Base-by-base conservation (phyloP, 2,329 filamentous ascomycete genomes). In the Microsporum audouinii region DNA sequence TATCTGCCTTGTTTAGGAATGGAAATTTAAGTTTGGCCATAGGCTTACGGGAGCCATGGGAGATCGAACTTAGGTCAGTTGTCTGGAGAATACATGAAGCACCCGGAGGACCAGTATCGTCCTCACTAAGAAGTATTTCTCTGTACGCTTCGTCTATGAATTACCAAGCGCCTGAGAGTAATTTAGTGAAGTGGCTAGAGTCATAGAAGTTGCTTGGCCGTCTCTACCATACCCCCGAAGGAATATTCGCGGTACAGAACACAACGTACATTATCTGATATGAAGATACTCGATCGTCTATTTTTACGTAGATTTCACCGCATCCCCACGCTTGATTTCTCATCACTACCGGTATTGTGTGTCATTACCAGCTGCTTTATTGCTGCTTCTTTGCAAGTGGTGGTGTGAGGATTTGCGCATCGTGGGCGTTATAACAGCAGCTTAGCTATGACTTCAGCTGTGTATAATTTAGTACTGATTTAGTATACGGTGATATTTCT, bases 151-250 rank as follows among this genome's bases (percentile, higher is more conserved):
- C 14, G 1, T 43, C 39, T n/a, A 17, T 43, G 39, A 17, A 12
- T n/a, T n/a, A 43, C 12, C 39, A n/a, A 43, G 39, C 39, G 17
- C 12, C 39, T 43, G 17, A n/a, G 17, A 14, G 5, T n/a, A 14
- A 5, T 5, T 43, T n/a, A 43, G 39, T 43, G 39, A 43, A 43
- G 17, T 43, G 12, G 12, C 17, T 23, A 23, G 17, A 23, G 17
- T 23, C 12, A 17, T n/a, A 17, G 17, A 43, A 5, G 12, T 43
- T 5, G 7, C 39, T 43, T n/a, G 14, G 39, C 14, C 8, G 5
- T n/a, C 17, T n/a, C 17, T n/a, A n/a, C 2, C 39, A 43, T 43
- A 43, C 39, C 29, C 47, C 70, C 62, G 72, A n/a, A 43, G 39
- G 39, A n/a, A 43, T 43, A n/a, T 43, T 43, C 38, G 38, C 14